phyloP scores from a whole-genome alignment of 805 yeast species.

The Tetrapisispora arboricola region DNA sequence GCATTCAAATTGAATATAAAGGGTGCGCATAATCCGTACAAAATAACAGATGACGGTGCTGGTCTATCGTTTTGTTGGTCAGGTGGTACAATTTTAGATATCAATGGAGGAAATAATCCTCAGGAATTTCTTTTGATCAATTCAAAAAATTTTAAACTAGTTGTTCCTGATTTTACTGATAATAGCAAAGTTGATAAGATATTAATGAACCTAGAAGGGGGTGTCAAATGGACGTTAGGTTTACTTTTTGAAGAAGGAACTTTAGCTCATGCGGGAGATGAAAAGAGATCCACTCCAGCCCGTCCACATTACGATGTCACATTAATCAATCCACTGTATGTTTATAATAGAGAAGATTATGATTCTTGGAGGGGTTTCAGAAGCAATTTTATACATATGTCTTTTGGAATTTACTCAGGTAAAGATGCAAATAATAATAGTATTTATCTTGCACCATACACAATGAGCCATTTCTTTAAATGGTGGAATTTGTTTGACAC shows the following conservation, averaged over 20 bases:
- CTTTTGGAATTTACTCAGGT: slow-evolving; percentile 31
- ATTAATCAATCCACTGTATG: slow-evolving; percentile 46
- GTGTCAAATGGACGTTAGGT: slow-evolving; percentile 72
- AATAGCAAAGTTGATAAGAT: slow-evolving; percentile 33
- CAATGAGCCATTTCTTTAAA: slow-evolving; percentile 51
- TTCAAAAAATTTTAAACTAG: slow-evolving; percentile 48
- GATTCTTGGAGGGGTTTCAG: slow-evolving; percentile 55
- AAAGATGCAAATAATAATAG: slow-evolving; percentile 44
- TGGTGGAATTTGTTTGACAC: slow-evolving; percentile 83
- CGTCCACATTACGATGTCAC: slow-evolving; percentile 55
- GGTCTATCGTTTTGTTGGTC: slow-evolving; percentile 62
- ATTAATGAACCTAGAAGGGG: slow-evolving; percentile 52
- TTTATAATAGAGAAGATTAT: slow-evolving; percentile 34
- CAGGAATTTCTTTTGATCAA: slow-evolving; percentile 43
- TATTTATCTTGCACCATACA: slow-evolving; percentile 62
- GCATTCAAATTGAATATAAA: slow-evolving; percentile 56
- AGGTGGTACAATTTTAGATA: slow-evolving; percentile 38
- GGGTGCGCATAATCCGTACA: slow-evolving; percentile 50
- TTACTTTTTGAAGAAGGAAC: slow-evolving; percentile 58
- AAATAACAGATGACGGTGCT: slow-evolving; percentile 44
- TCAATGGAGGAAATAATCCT: slow-evolving; percentile 42
- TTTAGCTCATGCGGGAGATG: slow-evolving; percentile 26
- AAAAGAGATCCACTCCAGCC: slow-evolving; percentile 38
- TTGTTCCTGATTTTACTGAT: slow-evolving; percentile 37
- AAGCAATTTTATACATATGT: slow-evolving; percentile 52